Base-by-base conservation (phyloP, 2,329 filamentous ascomycete genomes). In the Arthroderma sp. region DNA sequence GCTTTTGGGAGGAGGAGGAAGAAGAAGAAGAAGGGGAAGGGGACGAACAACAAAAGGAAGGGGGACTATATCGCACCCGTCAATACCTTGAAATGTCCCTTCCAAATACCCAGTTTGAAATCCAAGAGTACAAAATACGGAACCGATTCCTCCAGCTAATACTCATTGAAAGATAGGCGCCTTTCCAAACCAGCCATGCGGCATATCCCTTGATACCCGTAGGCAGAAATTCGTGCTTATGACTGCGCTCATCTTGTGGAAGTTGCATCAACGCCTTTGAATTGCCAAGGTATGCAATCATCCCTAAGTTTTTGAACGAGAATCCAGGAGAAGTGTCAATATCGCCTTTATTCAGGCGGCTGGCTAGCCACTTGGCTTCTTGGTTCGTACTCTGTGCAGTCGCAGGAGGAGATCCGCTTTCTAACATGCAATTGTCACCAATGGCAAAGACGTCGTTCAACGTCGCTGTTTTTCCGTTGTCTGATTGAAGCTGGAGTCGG, bases 301-400 rank as follows among this genome's bases (percentile, higher is more conserved):
- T 69, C 2, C 75, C 76, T 44, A 78, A 56, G 48, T 78, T 72
- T 30, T 66, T 69, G 61, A 73, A 80, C 1, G 67, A 69, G 55
- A 79, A 80, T 4, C 63, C 57, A 1, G 56, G 47, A 1, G 50
- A 48, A 3, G 46, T 47, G 34, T 50, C 48, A 1, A 63, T 45
- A 36, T 74, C 67, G n/a, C 59, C 58, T 36, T 69, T 67, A 54
- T 79, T 78, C 28, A 78, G 56, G 1, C 65, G 64, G 43, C 70
- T 69, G 0, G 71, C 72, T 0, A 80, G 64, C 75, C 74, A 78
- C 27, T 66, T 63, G 0, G 75, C 74, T 55, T 78, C 74, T 53
- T 79, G 76, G 10, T 66, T 68, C 0, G 75, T 73, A 0, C 76
- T 74, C 56, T 77, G 75, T 2, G 75, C 75, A 0, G 75, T 79